Conservation (phyloP, 2,329 filamentous ascomycete species). For the Pseudocercospora vitis region DNA sequence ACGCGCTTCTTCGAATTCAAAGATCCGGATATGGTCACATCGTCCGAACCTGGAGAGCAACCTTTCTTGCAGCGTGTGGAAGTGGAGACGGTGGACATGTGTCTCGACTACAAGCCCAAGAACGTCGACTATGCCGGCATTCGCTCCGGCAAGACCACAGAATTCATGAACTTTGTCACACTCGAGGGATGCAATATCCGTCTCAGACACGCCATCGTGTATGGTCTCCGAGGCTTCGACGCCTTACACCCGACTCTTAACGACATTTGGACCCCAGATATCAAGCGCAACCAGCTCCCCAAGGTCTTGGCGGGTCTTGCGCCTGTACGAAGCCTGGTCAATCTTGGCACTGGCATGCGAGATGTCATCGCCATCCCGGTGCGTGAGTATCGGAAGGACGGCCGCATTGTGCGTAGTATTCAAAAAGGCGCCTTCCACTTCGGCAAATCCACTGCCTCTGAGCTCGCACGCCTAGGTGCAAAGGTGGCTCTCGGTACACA, state of each 20-base stretch:
- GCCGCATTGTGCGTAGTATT: constrained; percentile 85
- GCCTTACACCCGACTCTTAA: constrained; percentile 86
- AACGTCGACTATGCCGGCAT: constrained; percentile 93
- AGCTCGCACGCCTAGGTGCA: constrained; percentile 89
- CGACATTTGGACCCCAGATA: constrained; percentile 94
- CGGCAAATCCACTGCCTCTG: constrained; percentile 87
- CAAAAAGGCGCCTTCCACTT: constrained; percentile 88
- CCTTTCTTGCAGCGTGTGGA: constrained; percentile 85
- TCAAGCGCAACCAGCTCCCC: constrained; percentile 84
- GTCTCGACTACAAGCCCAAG: constrained; percentile 96
- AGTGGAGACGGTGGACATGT: constrained; percentile 77
- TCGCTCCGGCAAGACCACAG: constrained; percentile 87
- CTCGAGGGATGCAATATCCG: constrained; percentile 85
- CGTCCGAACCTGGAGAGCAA: constrained; percentile 55
- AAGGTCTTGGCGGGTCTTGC: constrained; percentile 85
- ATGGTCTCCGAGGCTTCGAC: constrained; percentile 88
- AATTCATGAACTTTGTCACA: constrained; percentile 98
- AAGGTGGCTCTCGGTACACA: constrained; percentile 95
- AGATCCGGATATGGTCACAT: constrained; percentile 61
- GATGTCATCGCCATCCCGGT: constrained; percentile 88
- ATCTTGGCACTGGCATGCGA: constrained; percentile 81
- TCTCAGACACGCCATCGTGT: constrained; percentile 85
- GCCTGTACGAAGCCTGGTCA: constrained; percentile 84
- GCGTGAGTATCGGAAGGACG: constrained; percentile 90
- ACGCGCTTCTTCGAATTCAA: constrained; percentile 98